phyloP scores from a whole-genome alignment of 2,329 filamentous ascomycete species.

The Sporothrix variecibatus region DNA sequence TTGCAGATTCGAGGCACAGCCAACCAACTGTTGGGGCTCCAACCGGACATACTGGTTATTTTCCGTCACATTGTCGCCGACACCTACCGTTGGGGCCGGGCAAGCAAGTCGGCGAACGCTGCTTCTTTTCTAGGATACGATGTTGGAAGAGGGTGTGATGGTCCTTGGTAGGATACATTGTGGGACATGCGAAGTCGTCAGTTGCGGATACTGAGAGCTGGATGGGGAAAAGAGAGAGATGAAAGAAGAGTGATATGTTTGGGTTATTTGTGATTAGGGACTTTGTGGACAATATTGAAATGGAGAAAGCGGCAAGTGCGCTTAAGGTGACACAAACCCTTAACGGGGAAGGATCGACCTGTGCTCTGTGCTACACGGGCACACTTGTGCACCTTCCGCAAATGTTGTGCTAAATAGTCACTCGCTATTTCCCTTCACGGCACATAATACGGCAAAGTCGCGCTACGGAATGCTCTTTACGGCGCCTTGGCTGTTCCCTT shows the following conservation, averaged over 20 bases:
- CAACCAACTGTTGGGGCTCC: background rate
- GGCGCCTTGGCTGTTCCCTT: background rate
- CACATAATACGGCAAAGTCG: background rate
- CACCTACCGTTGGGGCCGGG: background rate
- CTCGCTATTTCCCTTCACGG: background rate
- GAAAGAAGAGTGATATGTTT: background rate
- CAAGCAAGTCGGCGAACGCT: background rate
- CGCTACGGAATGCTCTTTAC: slow-evolving; percentile 1
- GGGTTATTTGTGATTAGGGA: background rate
- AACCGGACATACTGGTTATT: slow-evolving; percentile 8
- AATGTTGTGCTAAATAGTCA: background rate
- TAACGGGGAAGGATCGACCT: background rate
- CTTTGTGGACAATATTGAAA: background rate
- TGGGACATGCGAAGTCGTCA: background rate
- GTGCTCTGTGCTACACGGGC: background rate
- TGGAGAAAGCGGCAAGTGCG: slow-evolving; percentile 5
- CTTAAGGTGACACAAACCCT: slow-evolving; percentile 9
- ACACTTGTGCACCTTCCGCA: background rate
- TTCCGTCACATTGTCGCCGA: background rate
- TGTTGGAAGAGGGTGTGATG: background rate
- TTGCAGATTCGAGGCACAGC: background rate
- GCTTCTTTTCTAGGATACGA: background rate
- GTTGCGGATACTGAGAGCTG: background rate
- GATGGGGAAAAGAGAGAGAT: background rate
- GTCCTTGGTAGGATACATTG: background rate